phyloP scores from a whole-genome alignment of 1,284 basidiomycete species.

The Irpex rosettiformis region DNA sequence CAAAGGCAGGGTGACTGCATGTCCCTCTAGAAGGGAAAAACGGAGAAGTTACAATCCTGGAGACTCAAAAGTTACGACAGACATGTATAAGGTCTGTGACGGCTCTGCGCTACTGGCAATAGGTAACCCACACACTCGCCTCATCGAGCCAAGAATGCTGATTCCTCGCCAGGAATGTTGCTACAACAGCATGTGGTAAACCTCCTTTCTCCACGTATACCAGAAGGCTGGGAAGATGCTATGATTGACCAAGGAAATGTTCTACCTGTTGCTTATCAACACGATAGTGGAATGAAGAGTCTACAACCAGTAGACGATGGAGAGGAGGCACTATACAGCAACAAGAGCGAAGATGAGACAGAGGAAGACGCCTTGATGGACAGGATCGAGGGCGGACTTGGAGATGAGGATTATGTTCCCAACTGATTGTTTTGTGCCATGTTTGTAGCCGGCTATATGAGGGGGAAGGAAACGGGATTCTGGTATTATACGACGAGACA shows the following conservation, averaged over 20 bases:
- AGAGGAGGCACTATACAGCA: background rate
- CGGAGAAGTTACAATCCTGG: background rate
- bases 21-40: background rate
- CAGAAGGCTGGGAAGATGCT: constrained; percentile 40
- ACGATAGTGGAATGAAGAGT: background rate
- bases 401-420: constrained; percentile 10
- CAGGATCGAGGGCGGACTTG: background rate
- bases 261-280: background rate
- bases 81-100: constrained; percentile 74
- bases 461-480: background rate
- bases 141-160: background rate
- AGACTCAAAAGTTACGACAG: constrained; percentile 29
- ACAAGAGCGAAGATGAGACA: constrained; percentile 5
- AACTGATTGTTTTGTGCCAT: background rate
- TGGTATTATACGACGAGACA: background rate
- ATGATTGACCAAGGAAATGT: constrained; percentile 14
- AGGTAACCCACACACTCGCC: constrained; percentile 34
- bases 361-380: constrained; percentile 1
- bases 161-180: constrained; percentile 48
- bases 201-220: constrained; percentile 36
- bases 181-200: constrained; percentile 59
- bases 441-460: background rate
- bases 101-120: constrained; percentile 69
- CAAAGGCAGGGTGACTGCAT: background rate
- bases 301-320: constrained; percentile 2